Conservation (phyloP, 805 yeast species). For the Teunomyces panamensis region DNA sequence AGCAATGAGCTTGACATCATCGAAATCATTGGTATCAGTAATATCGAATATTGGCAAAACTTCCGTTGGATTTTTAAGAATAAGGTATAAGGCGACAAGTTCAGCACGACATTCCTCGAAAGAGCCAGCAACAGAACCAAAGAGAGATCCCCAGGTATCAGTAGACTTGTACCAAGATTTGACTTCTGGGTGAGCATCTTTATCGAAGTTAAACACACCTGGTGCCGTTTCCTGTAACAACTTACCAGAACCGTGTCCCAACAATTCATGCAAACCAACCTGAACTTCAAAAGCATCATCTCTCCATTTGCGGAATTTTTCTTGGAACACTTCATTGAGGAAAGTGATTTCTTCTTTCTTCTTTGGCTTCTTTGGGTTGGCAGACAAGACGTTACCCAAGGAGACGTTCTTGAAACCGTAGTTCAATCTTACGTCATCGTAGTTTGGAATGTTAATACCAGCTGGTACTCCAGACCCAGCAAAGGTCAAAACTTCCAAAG, state of each 20-base stretch:
- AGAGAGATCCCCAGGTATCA: constrained; percentile 88
- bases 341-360: constrained; percentile 70
- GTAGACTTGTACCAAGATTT: constrained; percentile 71
- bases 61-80: constrained; percentile 57
- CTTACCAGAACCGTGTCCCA: constrained; percentile 92
- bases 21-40: constrained; percentile 53
- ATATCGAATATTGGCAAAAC: constrained; percentile 75
- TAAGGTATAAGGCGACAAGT: constrained; percentile 77
- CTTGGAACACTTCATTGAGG: constrained; percentile 50
- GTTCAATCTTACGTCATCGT: constrained; percentile 81
- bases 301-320: constrained; percentile 64
- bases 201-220: constrained; percentile 72
- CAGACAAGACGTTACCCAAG: constrained; percentile 77
- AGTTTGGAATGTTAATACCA: constrained; percentile 90
- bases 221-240: constrained; percentile 55
- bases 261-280: constrained; percentile 87
- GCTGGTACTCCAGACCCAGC: constrained; percentile 91
- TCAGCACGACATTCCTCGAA: constrained; percentile 95
- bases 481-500: constrained; percentile 84
- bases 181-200: constrained; percentile 62
- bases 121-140: constrained; percentile 80
- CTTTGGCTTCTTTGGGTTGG: constrained; percentile 60
- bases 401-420: constrained; percentile 89
- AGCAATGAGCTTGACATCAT: constrained; percentile 62
- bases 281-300: constrained; percentile 88